Conservation (phyloP, 2,329 filamentous ascomycete species). For the Apiospora phragmitis region DNA sequence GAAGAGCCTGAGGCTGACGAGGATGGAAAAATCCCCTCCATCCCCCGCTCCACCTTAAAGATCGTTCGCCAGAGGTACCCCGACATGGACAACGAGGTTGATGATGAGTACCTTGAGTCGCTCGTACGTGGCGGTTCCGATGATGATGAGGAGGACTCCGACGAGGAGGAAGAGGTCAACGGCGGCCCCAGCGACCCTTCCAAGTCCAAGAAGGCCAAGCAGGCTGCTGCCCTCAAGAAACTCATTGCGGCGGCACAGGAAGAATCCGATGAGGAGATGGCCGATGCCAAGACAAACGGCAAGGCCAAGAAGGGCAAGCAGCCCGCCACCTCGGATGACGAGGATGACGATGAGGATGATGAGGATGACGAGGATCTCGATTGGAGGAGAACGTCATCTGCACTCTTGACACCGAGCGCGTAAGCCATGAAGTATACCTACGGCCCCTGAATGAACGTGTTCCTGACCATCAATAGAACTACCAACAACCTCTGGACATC, state of each 20-base stretch:
- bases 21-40: conserved; percentile 58
- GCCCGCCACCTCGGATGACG: conserved; percentile 52
- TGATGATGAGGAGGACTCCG: conserved; percentile 42
- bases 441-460: not conserved
- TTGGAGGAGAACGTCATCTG: conserved; percentile 91
- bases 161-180: conserved; percentile 65
- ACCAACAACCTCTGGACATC: conserved; percentile 93
- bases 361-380: conserved; percentile 65
- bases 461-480: conserved; percentile 60
- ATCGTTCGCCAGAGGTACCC: conserved; percentile 73
- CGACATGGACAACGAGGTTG: conserved; percentile 57
- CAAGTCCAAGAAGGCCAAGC: conserved; percentile 85
- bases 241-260: conserved; percentile 68
- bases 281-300: conserved; percentile 56
- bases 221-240: conserved; percentile 75
- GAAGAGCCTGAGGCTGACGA: conserved; percentile 68
- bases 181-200: conserved; percentile 88
- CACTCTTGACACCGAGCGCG: conserved; percentile 90
- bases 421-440: conserved; percentile 46
- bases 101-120: conserved; percentile 64
- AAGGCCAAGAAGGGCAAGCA: conserved; percentile 71
- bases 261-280: conserved; percentile 70
- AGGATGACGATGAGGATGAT: conserved; percentile 56
- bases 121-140: conserved; percentile 53
- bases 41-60: conserved; percentile 84